phyloP scores from a whole-genome alignment of 2,329 filamentous ascomycete species.

The Pseudogymnoascus sp. region DNA sequence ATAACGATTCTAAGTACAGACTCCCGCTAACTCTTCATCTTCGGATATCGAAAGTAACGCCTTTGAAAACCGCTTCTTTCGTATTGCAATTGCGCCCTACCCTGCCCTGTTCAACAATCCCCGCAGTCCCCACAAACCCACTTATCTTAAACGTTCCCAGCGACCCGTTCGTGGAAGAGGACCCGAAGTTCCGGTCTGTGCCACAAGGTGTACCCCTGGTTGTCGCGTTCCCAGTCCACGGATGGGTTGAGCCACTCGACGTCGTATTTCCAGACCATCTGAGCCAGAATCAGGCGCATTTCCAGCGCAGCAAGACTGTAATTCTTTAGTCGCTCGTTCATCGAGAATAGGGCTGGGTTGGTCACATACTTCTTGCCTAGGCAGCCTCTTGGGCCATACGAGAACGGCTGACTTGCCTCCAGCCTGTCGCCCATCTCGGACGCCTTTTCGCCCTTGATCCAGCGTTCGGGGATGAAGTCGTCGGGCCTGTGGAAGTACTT shows the following conservation, averaged over 20 bases:
- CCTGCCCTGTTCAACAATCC: neutral
- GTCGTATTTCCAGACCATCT: conserved; percentile 25
- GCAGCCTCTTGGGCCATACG: conserved; percentile 16
- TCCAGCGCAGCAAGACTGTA: conserved; percentile 19
- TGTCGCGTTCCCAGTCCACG: conserved; percentile 20
- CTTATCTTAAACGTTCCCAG: neutral
- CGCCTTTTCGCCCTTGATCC: conserved; percentile 18
- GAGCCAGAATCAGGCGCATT: conserved; percentile 20
- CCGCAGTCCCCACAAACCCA: neutral
- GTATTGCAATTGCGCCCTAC: neutral
- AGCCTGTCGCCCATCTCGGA: conserved; percentile 25
- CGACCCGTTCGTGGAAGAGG: neutral
- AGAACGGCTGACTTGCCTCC: conserved; percentile 17
- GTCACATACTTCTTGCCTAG: conserved; percentile 17
- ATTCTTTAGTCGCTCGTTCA: neutral
- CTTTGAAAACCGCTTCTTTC: neutral
- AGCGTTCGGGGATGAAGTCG: conserved; percentile 20
- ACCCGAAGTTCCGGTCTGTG: conserved; percentile 19
- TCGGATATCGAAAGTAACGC: neutral
- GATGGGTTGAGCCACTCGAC: conserved; percentile 20
- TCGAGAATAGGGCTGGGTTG: neutral
- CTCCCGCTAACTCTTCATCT: neutral
- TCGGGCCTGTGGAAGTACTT: conserved; percentile 18
- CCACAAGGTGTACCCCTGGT: conserved; percentile 20
- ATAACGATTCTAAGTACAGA: neutral